Conservation (phyloP, 1,284 basidiomycete species). For the Rhizoctonia solani region DNA sequence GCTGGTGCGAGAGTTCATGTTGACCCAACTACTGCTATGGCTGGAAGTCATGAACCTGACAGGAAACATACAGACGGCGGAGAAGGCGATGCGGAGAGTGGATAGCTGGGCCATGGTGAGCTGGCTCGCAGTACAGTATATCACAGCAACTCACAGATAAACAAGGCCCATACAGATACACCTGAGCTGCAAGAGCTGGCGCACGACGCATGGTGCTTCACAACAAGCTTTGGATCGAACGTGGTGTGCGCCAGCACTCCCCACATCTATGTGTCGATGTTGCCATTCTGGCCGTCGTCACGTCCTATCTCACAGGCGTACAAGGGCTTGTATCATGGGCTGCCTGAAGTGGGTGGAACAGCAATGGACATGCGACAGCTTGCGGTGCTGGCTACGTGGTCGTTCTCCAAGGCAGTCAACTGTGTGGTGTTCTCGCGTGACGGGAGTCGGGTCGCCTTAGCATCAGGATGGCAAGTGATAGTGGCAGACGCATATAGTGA, state of each 20-base stretch:
- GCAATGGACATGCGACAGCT: neutral
- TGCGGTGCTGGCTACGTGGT: neutral
- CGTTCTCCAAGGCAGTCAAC: no score
- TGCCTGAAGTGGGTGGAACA: neutral
- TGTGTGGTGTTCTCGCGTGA: neutral
- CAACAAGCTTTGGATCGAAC: neutral
- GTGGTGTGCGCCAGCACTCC: neutral
- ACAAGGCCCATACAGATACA: neutral
- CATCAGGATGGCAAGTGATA: neutral
- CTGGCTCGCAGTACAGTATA: neutral
- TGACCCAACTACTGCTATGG: neutral
- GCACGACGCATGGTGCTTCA: neutral
- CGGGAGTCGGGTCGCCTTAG: neutral
- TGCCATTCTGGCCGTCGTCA: neutral
- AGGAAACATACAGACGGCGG: neutral
- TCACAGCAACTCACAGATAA: neutral
- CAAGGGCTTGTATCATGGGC: neutral
- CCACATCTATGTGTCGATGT: constrained; percentile 15
- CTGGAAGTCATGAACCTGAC: constrained; percentile 16
- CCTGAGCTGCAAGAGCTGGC: neutral
- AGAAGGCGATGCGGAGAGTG: neutral
- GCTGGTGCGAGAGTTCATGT: neutral
- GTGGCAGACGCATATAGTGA: constrained; percentile 2
- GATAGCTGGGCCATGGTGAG: neutral
- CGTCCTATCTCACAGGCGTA: neutral